Conservation (phyloP, 225 moss, liverwort and hornwort genomes). For the Marchantia polymorpha region DNA sequence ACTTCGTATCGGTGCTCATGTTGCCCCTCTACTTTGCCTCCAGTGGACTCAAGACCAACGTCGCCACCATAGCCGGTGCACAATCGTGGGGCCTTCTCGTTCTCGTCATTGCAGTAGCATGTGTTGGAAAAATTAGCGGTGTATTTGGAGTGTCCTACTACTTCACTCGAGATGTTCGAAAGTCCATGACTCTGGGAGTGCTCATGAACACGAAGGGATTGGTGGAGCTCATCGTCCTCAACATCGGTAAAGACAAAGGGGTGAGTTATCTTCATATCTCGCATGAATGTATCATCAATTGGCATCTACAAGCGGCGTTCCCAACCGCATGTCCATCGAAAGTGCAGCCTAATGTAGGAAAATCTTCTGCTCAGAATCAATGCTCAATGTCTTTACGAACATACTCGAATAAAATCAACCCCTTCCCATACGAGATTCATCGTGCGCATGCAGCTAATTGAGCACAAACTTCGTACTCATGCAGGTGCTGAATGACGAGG, state of each 20-base stretch:
- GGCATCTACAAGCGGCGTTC: too few species aligned
- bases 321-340: too few species aligned
- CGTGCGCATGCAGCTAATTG: too few species aligned
- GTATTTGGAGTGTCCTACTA: conserved; percentile 51
- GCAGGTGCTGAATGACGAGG: conserved; percentile 77
- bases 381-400: too few species aligned
- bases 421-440: too few species aligned
- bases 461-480: neutral
- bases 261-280: conserved; percentile 28
- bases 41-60: conserved; percentile 78
- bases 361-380: too few species aligned
- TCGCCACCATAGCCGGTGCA: conserved; percentile 49
- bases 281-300: neutral
- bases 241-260: conserved; percentile 77
- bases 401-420: too few species aligned
- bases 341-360: too few species aligned
- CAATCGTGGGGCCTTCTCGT: conserved; percentile 60
- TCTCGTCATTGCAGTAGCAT: conserved; percentile 67
- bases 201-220: conserved; percentile 96
- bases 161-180: conserved; percentile 32
- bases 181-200: conserved; percentile 55
- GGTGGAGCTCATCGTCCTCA: conserved; percentile 86
- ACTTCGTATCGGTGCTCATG: conserved; percentile 70
- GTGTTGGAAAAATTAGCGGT: conserved; percentile 51
- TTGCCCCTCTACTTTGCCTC: conserved; percentile 87